Conservation (phyloP, 2,329 filamentous ascomycete genomes). For the Endothia cerciana region DNA sequence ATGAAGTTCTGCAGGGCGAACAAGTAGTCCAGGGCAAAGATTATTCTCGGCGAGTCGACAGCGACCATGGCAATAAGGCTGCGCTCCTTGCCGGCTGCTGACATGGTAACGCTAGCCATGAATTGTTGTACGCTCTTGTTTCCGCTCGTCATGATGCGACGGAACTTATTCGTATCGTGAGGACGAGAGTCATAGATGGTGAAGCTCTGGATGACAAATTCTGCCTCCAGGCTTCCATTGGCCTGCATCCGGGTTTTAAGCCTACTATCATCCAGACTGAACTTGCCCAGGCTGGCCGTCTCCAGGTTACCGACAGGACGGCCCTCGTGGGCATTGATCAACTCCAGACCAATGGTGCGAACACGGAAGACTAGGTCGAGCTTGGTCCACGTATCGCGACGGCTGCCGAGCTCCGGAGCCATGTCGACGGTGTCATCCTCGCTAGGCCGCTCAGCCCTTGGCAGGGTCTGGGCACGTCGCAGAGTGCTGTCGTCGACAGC, state of each 20-base stretch:
- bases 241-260: slow-evolving; percentile 92
- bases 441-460: slow-evolving; percentile 51
- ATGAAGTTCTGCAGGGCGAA: slow-evolving; percentile 87
- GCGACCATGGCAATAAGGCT: slow-evolving; percentile 90
- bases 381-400: slow-evolving; percentile 82
- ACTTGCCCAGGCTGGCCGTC: slow-evolving; percentile 84
- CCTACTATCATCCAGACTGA: slow-evolving; percentile 90
- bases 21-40: slow-evolving; percentile 94
- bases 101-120: slow-evolving; percentile 96
- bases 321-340: slow-evolving; percentile 76
- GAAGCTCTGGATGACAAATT: slow-evolving; percentile 91
- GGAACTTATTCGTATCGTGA: slow-evolving; percentile 90
- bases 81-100: slow-evolving; percentile 78
- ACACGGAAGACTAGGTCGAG: slow-evolving; percentile 91
- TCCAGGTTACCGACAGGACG: slow-evolving; percentile 79
- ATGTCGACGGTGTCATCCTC: slow-evolving; percentile 57
- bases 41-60: slow-evolving; percentile 90
- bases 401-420: slow-evolving; percentile 70
- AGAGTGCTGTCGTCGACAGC: slow-evolving; percentile 67
- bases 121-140: slow-evolving; percentile 96
- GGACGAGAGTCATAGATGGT: slow-evolving; percentile 92
- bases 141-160: slow-evolving; percentile 96
- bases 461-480: slow-evolving; percentile 51
- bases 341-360: slow-evolving; percentile 83
- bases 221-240: slow-evolving; percentile 88